phyloP scores from a whole-genome alignment of 192 early-diverging fungal genomes.

The Dissophora globulifera region DNA sequence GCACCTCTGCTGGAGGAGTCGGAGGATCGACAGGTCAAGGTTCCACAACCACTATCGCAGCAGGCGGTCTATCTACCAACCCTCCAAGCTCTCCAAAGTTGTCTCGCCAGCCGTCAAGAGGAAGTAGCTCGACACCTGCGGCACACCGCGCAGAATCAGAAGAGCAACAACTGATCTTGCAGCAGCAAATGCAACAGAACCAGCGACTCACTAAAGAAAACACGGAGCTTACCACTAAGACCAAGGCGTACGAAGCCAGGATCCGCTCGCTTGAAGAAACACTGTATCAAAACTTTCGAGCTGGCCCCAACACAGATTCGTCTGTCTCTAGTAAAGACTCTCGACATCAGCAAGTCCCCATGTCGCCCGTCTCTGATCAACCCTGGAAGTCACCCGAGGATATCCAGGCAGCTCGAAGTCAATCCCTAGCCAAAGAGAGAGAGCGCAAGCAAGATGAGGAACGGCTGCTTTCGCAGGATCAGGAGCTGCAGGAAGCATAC shows the following conservation, averaged over 20 bases:
- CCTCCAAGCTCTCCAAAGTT: constrained; percentile 32
- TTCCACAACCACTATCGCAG: constrained; percentile 6
- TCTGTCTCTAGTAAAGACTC: constrained; percentile 34
- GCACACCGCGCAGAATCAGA: constrained; percentile 19
- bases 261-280: constrained; percentile 55
- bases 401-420: constrained; percentile 18
- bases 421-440: constrained; percentile 22
- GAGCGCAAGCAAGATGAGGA: constrained; percentile 32
- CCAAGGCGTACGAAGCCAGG: constrained; percentile 55
- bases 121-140: constrained; percentile 4
- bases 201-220: constrained; percentile 41
- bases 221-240: constrained; percentile 24
- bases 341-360: constrained; percentile 9
- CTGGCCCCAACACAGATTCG: constrained; percentile 25
- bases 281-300: constrained; percentile 50
- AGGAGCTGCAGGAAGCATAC: constrained; percentile 21
- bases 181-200: constrained; percentile 41
- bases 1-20: constrained; percentile 13
- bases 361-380: constrained; percentile 12
- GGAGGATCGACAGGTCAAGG: constrained; percentile 16
- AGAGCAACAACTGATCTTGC: constrained; percentile 34
- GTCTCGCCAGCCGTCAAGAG: constrained; percentile 36
- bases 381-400: constrained; percentile 41
- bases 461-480: constrained; percentile 15
- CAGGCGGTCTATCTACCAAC: constrained; percentile 7